phyloP scores from a whole-genome alignment of 768 basidiomycete genomes.

The Lentinula aciculospora region DNA sequence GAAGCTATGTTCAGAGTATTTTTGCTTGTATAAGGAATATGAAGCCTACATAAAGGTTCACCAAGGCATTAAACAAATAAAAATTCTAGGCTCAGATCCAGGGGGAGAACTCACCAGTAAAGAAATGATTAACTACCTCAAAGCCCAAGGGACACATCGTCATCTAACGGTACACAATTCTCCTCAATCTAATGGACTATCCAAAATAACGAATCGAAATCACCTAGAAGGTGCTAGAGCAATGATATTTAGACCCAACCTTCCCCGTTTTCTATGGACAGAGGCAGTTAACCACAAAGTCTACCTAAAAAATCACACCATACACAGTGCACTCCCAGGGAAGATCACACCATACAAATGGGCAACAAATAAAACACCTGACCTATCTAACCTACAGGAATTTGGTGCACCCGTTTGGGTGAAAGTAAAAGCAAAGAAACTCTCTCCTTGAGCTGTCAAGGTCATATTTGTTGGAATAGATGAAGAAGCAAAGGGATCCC shows the following conservation, averaged over 20 bases:
- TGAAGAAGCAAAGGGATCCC: constrained; percentile 19
- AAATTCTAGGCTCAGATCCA: constrained; percentile 14
- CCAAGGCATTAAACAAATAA: constrained; percentile 9
- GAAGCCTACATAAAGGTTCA: constrained; percentile 21
- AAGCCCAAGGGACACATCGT: constrained; percentile 18
- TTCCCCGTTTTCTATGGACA: constrained; percentile 15
- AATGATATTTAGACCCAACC: constrained; percentile 18
- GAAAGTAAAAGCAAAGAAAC: constrained; percentile 18
- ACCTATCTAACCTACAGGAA: constrained; percentile 14
- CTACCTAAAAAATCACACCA: constrained; percentile 8
- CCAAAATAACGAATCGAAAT: constrained; percentile 21
- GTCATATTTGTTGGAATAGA: constrained; percentile 20
- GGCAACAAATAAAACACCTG: constrained; percentile 11
- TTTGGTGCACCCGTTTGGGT: constrained; percentile 23
- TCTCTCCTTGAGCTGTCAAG: constrained; percentile 7
- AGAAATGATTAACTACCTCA: constrained; percentile 19
- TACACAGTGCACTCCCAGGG: not conserved
- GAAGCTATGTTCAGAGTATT: constrained; percentile 11
- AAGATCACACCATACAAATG: constrained; percentile 9
- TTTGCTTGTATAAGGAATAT: constrained; percentile 16
- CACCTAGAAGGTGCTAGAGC: constrained; percentile 17
- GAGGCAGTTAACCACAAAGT: constrained; percentile 12
- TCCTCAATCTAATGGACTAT: constrained; percentile 25
- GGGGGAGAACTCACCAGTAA: constrained; percentile 24
- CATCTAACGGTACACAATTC: constrained; percentile 27